Evolutionary conservation across 2,329 filamentous ascomycete species (phyloP).

Genomic region (Botrytis medusae): DNA sequence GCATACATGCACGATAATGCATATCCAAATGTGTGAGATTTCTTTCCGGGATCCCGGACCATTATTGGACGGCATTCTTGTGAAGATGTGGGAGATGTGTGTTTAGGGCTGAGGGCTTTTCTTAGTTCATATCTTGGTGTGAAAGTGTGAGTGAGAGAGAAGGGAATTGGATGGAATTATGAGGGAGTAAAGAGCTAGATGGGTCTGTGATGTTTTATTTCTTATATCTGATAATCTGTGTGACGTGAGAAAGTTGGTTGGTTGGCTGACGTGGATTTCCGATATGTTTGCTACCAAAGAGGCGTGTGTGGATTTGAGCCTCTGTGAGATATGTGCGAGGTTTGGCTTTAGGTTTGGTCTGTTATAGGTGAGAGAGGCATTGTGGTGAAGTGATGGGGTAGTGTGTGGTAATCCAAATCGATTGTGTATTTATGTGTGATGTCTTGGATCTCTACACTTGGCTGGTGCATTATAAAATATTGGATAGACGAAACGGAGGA

Average conservation of each 20-base stretch:
- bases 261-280: not conserved
- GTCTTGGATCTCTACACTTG: not conserved
- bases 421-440: not conserved
- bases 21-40: not conserved
- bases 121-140: not conserved
- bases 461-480: not conserved
- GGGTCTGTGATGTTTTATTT: not conserved
- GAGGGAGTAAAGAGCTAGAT: not conserved
- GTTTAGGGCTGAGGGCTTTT: not conserved
- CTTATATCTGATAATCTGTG: not conserved
- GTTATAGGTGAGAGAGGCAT: not conserved
- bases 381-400: not conserved
- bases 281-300: not conserved
- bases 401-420: not conserved
- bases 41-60: not conserved
- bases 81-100: not conserved
- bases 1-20: not conserved
- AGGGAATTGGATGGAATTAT: not conserved
- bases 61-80: not conserved
- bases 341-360: not conserved
- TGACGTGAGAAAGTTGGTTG: conserved; percentile 6
- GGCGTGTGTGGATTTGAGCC: not conserved
- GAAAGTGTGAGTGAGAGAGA: not conserved
- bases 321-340: not conserved
- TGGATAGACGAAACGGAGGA: too few relatives aligned